Evolutionary conservation across 805 yeast species (phyloP), one percentile per base, ranked within the genome.

Genomic region (Candida andamanensis): DNA sequence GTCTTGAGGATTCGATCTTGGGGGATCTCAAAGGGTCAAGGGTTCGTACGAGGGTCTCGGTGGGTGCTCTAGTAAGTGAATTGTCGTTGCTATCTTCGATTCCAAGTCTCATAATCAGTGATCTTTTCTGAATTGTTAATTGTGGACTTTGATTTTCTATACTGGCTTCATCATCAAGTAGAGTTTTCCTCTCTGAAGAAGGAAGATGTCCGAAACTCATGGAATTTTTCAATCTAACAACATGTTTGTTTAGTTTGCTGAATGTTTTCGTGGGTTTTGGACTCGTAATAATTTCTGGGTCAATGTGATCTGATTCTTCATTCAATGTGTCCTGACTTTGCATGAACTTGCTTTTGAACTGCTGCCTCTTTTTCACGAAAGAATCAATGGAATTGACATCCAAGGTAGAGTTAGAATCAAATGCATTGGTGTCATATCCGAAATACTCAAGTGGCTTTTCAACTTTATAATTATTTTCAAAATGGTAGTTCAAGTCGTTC

Each of bases 281-380:
- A 2, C 41, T 11, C 24, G 12, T 15, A 15, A 33, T 3, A 11
- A 16, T 11, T 15, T 32, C 33, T 22, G 28, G 30, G 9, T 35
- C 39, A 13, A 23, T 15, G 6, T 23, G 18, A 5, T 17, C 27
- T n/a, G 4, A 5, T 11, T 37, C 31, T n/a, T 19, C 30, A 12
- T 33, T 26, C 3, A 39, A 19, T 4, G 46, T 42, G 11, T 42
- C 46, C 29, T 32, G 39, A 19, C 38, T 36, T 5, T 35, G 32
- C 41, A 39, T 28, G 24, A 36, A 29, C 17, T 24, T 31, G 30
- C 30, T 34, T 36, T 67, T 76, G 39, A 57, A 72, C 35, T 66
- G 66, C 33, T 67, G 67, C 39, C 78, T 50, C 45, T 74, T 74
- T 17, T 63, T 56, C 26, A 65, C 63, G 78, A 78, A 74, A 15